These are phyloP conservation scores for Chlorophyllum brunneum DNA, from an alignment of 768 basidiomycete genomes.

Conservation along the genomic window DNA sequence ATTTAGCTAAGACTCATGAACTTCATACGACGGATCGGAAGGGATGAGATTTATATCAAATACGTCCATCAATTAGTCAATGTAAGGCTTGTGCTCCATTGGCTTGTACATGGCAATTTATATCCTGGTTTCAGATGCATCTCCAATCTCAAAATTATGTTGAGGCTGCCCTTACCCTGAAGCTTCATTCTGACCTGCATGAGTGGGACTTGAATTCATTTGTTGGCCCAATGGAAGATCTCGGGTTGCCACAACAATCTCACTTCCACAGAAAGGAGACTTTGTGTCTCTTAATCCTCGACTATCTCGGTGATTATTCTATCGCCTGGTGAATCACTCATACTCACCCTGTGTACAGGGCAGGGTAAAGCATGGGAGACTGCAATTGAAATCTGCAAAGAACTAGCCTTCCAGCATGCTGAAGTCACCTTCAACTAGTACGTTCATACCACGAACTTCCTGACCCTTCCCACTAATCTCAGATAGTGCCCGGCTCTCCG, in stretches of 20 bases:
- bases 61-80: slow-evolving; percentile 94
- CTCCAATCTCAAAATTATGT: slow-evolving; percentile 86
- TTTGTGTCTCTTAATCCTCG: slow-evolving; percentile 85
- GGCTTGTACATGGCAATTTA: slow-evolving; percentile 16
- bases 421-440: slow-evolving; percentile 91
- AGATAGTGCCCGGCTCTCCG: slow-evolving; percentile 75
- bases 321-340: not conserved
- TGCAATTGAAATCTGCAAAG: slow-evolving; percentile 90
- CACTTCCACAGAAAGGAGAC: slow-evolving; percentile 95
- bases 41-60: slow-evolving; percentile 93
- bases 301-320: slow-evolving; percentile 70
- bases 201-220: slow-evolving; percentile 84
- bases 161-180: slow-evolving; percentile 90
- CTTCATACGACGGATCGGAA: slow-evolving; percentile 87
- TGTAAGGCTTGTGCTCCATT: slow-evolving; percentile 38
- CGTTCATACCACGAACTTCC: slow-evolving; percentile 21
- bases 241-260: slow-evolving; percentile 87
- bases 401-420: slow-evolving; percentile 83
- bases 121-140: slow-evolving; percentile 56
- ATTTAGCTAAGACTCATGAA: slow-evolving; percentile 82
- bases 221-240: slow-evolving; percentile 84
- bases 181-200: slow-evolving; percentile 90
- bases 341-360: slow-evolving; percentile 39
- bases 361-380: slow-evolving; percentile 98
- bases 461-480: slow-evolving; percentile 11